Evolutionary conservation across 495 filamentous ascomycete species (phyloP).

Genomic region (Clohesyomyces aquaticus): DNA sequence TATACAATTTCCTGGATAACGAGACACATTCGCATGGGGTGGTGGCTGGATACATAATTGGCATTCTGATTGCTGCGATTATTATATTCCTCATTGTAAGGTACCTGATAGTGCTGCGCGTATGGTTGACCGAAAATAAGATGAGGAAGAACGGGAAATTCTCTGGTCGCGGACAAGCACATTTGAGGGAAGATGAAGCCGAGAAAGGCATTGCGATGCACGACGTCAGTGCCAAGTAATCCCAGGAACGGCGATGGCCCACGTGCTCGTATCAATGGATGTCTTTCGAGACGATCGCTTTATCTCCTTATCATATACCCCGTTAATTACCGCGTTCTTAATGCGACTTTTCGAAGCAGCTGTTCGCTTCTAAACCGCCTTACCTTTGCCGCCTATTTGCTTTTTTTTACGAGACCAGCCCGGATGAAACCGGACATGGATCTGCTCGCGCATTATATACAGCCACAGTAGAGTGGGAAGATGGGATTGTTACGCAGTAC

Average conservation of each 20-base stretch:
- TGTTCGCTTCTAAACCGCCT: background rate
- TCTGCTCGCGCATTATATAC: background rate
- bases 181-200: conserved; percentile 13
- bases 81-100: conserved; percentile 65
- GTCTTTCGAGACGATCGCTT: background rate
- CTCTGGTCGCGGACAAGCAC: background rate
- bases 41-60: conserved; percentile 62
- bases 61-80: conserved; percentile 65
- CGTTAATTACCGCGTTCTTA: background rate
- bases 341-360: background rate
- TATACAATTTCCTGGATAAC: conserved; percentile 74
- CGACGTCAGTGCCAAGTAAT: conserved; percentile 21
- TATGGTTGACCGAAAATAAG: conserved; percentile 58
- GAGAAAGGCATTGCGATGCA: conserved; percentile 21
- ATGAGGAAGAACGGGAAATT: conserved; percentile 53
- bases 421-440: background rate
- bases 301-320: background rate
- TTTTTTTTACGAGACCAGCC: background rate
- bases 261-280: background rate
- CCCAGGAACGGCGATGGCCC: background rate
- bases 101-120: conserved; percentile 56
- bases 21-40: conserved; percentile 44
- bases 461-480: background rate
- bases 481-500: background rate
- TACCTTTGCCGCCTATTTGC: background rate